Percentiles rank a stretch among this genome's conserved stretches.
phyloP scores from a whole-genome alignment of 2,329 filamentous ascomycete genomes.

The Ophiocordyceps polyrhachis-furcata region DNA sequence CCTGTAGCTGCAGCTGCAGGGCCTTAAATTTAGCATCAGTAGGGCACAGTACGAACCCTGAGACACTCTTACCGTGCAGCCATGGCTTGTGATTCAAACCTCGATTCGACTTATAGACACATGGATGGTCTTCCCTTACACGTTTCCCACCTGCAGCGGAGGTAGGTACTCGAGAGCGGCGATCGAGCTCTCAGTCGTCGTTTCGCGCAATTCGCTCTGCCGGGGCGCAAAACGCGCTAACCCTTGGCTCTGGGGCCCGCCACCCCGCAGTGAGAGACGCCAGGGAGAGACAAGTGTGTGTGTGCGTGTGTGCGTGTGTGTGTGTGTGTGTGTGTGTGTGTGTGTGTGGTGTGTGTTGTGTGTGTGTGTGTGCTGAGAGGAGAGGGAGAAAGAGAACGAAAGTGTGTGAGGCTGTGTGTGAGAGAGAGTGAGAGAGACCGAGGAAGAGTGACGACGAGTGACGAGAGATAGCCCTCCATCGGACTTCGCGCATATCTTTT shows the following conservation, averaged over 20 bases:
- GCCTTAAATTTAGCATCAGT: not conserved
- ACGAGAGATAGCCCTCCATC: no score
- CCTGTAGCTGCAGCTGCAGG: not conserved
- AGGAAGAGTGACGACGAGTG: no score
- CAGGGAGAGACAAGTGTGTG: no score
- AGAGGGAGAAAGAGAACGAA: no score
- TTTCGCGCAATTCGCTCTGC: not conserved
- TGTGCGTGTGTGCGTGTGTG: no score
- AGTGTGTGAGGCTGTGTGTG: no score
- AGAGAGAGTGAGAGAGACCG: no score
- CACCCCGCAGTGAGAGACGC: conserved; percentile 1
- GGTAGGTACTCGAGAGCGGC: not conserved
- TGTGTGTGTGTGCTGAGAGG: no score
- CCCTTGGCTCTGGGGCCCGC: not conserved
- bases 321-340: no score
- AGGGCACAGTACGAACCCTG: not conserved
- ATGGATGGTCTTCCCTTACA: not conserved
- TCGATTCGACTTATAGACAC: not conserved
- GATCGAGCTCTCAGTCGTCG: not conserved
- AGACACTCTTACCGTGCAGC: not conserved
- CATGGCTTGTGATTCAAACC: not conserved
- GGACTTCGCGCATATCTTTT: no score
- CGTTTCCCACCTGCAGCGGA: not conserved
- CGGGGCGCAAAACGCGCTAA: not conserved
- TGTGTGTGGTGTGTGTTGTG: no score